Evolutionary conservation across 805 yeast genomes (phyloP).

Genomic region (Citeromyces matritensis): DNA sequence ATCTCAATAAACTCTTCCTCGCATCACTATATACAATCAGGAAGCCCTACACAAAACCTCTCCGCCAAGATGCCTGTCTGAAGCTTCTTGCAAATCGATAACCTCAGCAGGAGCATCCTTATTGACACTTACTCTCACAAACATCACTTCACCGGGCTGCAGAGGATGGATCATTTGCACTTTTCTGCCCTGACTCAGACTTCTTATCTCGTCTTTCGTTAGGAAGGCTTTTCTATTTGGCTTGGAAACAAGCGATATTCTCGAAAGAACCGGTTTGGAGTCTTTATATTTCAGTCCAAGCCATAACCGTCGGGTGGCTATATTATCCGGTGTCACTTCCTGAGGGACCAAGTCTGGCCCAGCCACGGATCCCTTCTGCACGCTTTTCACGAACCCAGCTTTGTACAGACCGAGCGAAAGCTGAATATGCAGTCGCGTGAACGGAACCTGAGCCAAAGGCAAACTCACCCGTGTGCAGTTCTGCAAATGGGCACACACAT

Average conservation of each 20-base stretch:
- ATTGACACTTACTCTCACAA: conserved; percentile 34
- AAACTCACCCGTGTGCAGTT: conserved; percentile 69
- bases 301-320: conserved; percentile 82
- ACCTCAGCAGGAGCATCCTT: conserved; percentile 26
- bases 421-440: conserved; percentile 68
- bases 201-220: conserved; percentile 45
- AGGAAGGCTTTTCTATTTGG: conserved; percentile 71
- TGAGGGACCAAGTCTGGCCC: conserved; percentile 75
- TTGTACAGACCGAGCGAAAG: conserved; percentile 75
- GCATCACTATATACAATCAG: no score
- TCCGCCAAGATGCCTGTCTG: conserved; percentile 55
- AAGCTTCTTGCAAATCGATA: conserved; percentile 72
- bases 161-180: conserved; percentile 68
- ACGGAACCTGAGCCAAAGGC: conserved; percentile 69
- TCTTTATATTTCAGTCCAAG: conserved; percentile 79
- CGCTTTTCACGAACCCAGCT: conserved; percentile 76
- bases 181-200: conserved; percentile 61
- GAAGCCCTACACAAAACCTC: conserved; percentile 59
- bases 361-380: conserved; percentile 68
- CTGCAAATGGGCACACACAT: conserved; percentile 78
- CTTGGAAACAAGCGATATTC: conserved; percentile 61
- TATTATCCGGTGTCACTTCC: conserved; percentile 76
- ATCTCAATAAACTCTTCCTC: no score
- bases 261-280: conserved; percentile 59
- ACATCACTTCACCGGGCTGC: conserved; percentile 80